Percentiles rank a stretch among this genome's conserved stretches.
These are phyloP conservation scores for Backusella westeae DNA, from an alignment of 192 early-diverging fungal species.

Conservation along the genomic window DNA sequence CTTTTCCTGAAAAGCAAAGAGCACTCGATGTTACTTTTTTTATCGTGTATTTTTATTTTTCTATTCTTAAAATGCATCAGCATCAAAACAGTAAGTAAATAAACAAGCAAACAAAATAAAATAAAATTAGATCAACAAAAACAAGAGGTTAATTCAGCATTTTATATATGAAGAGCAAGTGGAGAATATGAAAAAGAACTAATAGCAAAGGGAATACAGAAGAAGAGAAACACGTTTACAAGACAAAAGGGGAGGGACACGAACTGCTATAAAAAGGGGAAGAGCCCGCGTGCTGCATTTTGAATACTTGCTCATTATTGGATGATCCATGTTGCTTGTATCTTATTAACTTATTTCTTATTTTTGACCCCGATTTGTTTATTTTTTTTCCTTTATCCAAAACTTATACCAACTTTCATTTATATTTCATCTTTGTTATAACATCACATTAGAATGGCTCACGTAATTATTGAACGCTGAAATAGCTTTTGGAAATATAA, in stretches of 20 bases:
- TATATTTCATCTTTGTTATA: too few species aligned
- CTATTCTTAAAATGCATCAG: too few species aligned
- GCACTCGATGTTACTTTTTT: too few species aligned
- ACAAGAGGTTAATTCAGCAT: not conserved
- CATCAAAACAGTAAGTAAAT: too few species aligned
- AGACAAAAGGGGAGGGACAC: not conserved
- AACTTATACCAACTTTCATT: not conserved
- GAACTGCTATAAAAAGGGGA: not conserved
- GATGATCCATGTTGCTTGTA: constrained; percentile 6
- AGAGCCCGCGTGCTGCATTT: constrained; percentile 1
- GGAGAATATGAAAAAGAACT: not conserved
- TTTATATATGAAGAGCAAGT: too few species aligned
- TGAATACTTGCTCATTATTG: not conserved
- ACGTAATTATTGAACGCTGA: not conserved
- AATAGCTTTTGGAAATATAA: not conserved
- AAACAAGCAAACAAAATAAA: too few species aligned
- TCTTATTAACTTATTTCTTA: constrained; percentile 7
- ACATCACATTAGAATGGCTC: constrained; percentile 10
- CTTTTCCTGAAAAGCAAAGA: too few species aligned
- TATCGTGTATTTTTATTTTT: too few species aligned
- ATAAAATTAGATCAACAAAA: not conserved
- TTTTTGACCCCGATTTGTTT: not conserved
- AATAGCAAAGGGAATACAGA: not conserved
- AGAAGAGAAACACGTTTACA: not conserved
- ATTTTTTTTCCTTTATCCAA: not conserved